These are phyloP conservation scores for Veloboletus limbatus DNA, from an alignment of 1,284 basidiomycete genomes.

Conservation along the genomic window DNA sequence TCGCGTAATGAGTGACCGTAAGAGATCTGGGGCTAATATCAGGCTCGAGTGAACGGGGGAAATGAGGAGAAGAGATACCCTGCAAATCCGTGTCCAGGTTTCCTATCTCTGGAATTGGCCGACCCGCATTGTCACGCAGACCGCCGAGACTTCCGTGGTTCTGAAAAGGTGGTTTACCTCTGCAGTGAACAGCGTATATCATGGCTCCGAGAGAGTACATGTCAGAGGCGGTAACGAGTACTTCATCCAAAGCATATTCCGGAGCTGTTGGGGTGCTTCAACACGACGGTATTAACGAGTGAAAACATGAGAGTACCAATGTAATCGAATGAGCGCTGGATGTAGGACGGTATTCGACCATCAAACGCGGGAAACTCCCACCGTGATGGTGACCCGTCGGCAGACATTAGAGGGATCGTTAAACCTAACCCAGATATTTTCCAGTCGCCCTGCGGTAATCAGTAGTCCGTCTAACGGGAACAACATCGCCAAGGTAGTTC, in stretches of 20 bases:
- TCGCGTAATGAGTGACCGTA: conserved; percentile 78
- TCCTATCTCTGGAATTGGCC: conserved; percentile 55
- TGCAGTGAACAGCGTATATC: conserved; percentile 87
- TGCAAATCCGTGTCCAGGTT: conserved; percentile 66
- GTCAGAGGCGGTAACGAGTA: conserved; percentile 83
- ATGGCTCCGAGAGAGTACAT: conserved; percentile 94
- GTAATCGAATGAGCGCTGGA: conserved; percentile 94
- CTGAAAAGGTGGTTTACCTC: conserved; percentile 84
- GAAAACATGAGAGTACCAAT: conserved; percentile 55
- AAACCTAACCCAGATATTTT: conserved; percentile 91
- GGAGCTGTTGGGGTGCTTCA: conserved; percentile 61
- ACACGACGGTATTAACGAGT: background rate
- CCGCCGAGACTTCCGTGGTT: conserved; percentile 83
- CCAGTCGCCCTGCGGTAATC: conserved; percentile 83
- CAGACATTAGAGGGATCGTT: conserved; percentile 73
- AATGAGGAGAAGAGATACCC: conserved; percentile 40
- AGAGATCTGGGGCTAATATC: conserved; percentile 52
- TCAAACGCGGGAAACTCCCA: conserved; percentile 93
- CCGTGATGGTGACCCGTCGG: conserved; percentile 72
- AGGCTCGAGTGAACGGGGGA: conserved; percentile 3
- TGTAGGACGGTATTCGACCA: conserved; percentile 72
- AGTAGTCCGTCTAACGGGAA: conserved; percentile 3
- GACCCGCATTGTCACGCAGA: conserved; percentile 78
- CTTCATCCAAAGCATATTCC: conserved; percentile 91
- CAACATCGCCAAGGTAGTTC: background rate